Percentiles rank a stretch among this genome's conserved stretches.
Evolutionary conservation across 1,284 basidiomycete genomes (phyloP).

Genomic region (Ganoderma sinense): DNA sequence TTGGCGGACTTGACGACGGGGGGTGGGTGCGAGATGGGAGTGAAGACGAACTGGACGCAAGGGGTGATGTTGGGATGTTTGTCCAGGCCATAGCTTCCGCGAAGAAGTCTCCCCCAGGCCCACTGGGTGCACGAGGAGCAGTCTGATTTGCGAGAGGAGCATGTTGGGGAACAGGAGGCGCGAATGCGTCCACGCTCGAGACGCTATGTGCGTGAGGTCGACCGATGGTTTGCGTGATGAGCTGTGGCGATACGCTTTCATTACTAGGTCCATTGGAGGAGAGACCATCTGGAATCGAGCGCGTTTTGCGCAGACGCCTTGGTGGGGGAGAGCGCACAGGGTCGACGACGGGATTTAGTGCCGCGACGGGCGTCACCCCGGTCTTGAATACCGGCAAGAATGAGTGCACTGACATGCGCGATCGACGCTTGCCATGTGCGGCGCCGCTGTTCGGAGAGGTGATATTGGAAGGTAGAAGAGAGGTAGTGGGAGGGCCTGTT

Average conservation of each 20-base stretch:
- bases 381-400: conserved; percentile 65
- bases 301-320: conserved; percentile 69
- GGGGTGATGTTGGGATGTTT: conserved; percentile 41
- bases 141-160: conserved; percentile 6
- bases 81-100: conserved; percentile 71
- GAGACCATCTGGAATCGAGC: conserved; percentile 66
- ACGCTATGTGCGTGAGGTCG: conserved; percentile 81
- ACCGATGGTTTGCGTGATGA: conserved; percentile 45
- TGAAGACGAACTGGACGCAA: conserved; percentile 45
- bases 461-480: conserved; percentile 20
- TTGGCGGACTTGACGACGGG: conserved; percentile 20
- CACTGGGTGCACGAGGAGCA: conserved; percentile 5
- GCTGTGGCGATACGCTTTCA: conserved; percentile 30
- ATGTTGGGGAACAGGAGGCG: conserved; percentile 33
- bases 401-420: conserved; percentile 73
- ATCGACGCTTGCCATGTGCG: conserved; percentile 51
- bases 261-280: conserved; percentile 4
- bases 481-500: conserved; percentile 17
- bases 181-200: conserved; percentile 70
- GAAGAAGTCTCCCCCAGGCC: conserved; percentile 61
- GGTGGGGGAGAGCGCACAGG: conserved; percentile 42
- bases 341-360: conserved; percentile 34
- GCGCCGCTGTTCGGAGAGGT: conserved; percentile 26
- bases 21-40: conserved; percentile 36
- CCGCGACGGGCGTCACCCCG: conserved; percentile 37